Evolutionary conservation across 805 yeast species (phyloP).

Genomic region (Candida succiphila): DNA sequence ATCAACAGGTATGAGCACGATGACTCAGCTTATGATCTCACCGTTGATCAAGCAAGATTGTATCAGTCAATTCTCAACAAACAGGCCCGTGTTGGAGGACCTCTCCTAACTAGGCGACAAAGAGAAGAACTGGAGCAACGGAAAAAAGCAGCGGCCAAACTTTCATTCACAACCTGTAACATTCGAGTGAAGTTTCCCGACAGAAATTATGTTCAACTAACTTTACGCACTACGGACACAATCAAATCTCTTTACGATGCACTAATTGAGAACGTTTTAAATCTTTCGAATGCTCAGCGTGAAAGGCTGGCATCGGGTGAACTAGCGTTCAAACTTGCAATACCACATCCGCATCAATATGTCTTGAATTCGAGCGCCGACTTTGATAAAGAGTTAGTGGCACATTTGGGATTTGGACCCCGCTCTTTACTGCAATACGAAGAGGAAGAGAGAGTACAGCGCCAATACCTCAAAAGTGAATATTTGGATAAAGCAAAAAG

Average conservation of each 20-base stretch:
- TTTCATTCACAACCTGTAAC: slow-evolving; percentile 22
- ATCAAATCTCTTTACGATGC: slow-evolving; percentile 12
- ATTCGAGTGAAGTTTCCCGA: slow-evolving; percentile 54
- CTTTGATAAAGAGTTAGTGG: slow-evolving; percentile 20
- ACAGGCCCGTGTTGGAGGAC: slow-evolving; percentile 29
- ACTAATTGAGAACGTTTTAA: slow-evolving; percentile 16
- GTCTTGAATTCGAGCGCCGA: slow-evolving; percentile 16
- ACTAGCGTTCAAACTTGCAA: slow-evolving; percentile 22
- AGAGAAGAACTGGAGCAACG: slow-evolving; percentile 21
- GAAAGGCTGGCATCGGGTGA: slow-evolving; percentile 16
- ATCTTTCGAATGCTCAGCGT: slow-evolving; percentile 22
- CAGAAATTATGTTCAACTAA: slow-evolving; percentile 37
- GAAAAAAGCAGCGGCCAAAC: slow-evolving; percentile 4
- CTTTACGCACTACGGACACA: slow-evolving; percentile 35
- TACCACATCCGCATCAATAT: slow-evolving; percentile 36
- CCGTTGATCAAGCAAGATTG: slow-evolving; percentile 40
- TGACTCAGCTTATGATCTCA: slow-evolving; percentile 33
- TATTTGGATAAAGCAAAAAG: slow-evolving; percentile 14
- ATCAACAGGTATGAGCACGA: slow-evolving; percentile 10
- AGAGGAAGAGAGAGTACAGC: slow-evolving; percentile 5
- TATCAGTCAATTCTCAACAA: slow-evolving; percentile 41
- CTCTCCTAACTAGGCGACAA: slow-evolving; percentile 20
- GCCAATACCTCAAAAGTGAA: slow-evolving; percentile 15
- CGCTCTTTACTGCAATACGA: slow-evolving; percentile 16
- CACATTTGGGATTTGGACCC: slow-evolving; percentile 32